A percentile compares a stretch with the other conserved stretches of the same genome.
Conservation (phyloP, 2,329 filamentous ascomycete genomes). For the Curvularia eragrostidis region DNA sequence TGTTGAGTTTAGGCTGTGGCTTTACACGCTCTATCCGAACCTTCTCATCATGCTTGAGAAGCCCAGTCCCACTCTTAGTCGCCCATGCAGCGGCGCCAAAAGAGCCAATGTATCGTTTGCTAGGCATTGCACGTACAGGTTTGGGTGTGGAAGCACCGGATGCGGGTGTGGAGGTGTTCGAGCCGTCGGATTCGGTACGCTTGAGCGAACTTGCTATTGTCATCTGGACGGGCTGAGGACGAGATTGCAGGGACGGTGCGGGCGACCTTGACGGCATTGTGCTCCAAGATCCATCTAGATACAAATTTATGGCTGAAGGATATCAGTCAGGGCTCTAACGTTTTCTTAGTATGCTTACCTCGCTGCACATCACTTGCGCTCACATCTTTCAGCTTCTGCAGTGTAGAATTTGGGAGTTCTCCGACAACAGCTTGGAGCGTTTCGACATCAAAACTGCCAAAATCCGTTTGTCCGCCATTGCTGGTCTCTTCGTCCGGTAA, state of each 20-base stretch:
- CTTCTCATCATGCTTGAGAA: slow-evolving; percentile 81
- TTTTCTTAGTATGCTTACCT: slow-evolving; percentile 34
- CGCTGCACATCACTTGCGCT: slow-evolving; percentile 63
- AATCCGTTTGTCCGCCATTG: slow-evolving; percentile 17
- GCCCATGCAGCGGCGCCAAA: slow-evolving; percentile 94
- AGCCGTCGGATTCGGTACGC: slow-evolving; percentile 36
- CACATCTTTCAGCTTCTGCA: slow-evolving; percentile 58
- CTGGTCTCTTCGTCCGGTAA: slow-evolving; percentile 13
- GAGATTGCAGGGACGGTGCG: slow-evolving; percentile 27
- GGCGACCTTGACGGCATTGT: slow-evolving; percentile 29
- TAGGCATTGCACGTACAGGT: slow-evolving; percentile 56
- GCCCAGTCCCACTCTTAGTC: slow-evolving; percentile 77
- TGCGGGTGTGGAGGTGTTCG: slow-evolving; percentile 30
- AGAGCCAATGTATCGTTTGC: slow-evolving; percentile 80
- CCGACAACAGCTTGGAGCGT: slow-evolving; percentile 67
- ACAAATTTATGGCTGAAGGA: slow-evolving; percentile 65
- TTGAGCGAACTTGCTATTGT: slow-evolving; percentile 33
- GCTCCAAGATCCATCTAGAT: slow-evolving; percentile 69
- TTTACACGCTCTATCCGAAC: slow-evolving; percentile 88
- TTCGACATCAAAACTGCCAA: slow-evolving; percentile 59
- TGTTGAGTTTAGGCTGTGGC: slow-evolving; percentile 62
- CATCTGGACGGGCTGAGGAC: slow-evolving; percentile 28
- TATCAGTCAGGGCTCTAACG: slow-evolving; percentile 19
- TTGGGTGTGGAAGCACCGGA: slow-evolving; percentile 31
- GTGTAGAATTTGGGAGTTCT: slow-evolving; percentile 54